phyloP scores from a whole-genome alignment of 2,329 filamentous ascomycete species.

The Fusarium oligoseptatum region DNA sequence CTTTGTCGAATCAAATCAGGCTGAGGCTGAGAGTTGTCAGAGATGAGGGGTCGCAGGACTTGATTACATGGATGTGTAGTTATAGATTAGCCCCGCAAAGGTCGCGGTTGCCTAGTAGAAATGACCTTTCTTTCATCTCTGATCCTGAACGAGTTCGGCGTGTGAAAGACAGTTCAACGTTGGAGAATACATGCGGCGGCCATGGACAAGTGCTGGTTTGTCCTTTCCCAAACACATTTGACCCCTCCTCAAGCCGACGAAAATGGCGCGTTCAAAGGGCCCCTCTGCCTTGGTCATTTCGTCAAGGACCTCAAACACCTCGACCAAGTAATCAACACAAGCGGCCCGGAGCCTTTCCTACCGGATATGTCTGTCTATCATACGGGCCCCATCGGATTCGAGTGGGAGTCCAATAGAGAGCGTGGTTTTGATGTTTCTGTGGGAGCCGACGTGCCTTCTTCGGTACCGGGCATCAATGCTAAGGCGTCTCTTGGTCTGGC shows the following conservation, averaged over 20 bases:
- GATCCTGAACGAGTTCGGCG: neutral
- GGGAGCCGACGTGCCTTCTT: neutral
- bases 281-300: neutral
- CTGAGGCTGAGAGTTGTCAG: neutral
- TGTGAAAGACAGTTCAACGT: neutral
- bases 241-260: neutral
- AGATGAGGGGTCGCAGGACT: neutral
- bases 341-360: neutral
- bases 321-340: neutral
- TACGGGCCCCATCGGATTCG: neutral
- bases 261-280: neutral
- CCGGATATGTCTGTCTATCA: neutral
- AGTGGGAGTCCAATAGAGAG: neutral
- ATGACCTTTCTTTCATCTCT: neutral
- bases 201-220: neutral
- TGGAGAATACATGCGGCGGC: neutral
- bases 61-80: neutral
- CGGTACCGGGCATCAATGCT: neutral
- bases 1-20: neutral
- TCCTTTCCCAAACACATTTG: neutral
- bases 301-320: neutral
- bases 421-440: neutral
- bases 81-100: neutral
- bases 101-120: neutral
- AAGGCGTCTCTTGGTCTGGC: neutral